Evolutionary conservation across 306 rosid genomes (phyloP), one percentile per base, ranked within the genome.

Genomic region (Vachellia collinsii): DNA sequence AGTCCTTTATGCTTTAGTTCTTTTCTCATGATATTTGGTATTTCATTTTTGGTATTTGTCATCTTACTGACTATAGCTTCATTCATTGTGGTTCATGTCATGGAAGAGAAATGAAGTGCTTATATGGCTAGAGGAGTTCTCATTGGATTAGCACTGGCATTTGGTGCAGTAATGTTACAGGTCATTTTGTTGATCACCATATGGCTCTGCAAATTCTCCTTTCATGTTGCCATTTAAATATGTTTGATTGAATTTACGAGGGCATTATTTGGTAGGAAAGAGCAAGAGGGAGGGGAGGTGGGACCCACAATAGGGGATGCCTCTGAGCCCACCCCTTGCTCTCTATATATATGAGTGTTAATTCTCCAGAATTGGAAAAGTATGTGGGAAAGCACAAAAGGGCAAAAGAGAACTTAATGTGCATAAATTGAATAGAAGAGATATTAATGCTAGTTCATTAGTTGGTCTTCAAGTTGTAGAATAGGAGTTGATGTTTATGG

Each of bases 71-170:
- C 69, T 34, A 8, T 78, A 43, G 54, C 44, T 80, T 65, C 63
- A 2, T 59, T 73, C 87, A 20, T 80, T 79, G 50, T 79, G 82
- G 59, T 42, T 76, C 64, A n/a, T 84, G 83, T 76, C 79, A 72
- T 85, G 66, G 75, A 69, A 95, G 98, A 91, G 97, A 85, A 95
- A 95, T 85, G 99, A 95, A 86, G 94, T 93, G 79, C 88, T 91
- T 36, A 86, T 91, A 82, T 90, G 99, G 98, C 88, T 95, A 5
- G 92, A 95, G 74, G 94, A 89, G 72, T 95, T 93, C 81, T 79
- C 88, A 20, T 70, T 93, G 93, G 97, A 90, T 75, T 88, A 92
- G 88, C 70, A 34, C 34, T 29, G 34, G 34, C 2, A 29, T 29
- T 80, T 25, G 34, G 47, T 43, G 51, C 48, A 4, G 70, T 47